Evolutionary conservation across 1,284 basidiomycete species (phyloP).

Genomic region (Naganishia albida): DNA sequence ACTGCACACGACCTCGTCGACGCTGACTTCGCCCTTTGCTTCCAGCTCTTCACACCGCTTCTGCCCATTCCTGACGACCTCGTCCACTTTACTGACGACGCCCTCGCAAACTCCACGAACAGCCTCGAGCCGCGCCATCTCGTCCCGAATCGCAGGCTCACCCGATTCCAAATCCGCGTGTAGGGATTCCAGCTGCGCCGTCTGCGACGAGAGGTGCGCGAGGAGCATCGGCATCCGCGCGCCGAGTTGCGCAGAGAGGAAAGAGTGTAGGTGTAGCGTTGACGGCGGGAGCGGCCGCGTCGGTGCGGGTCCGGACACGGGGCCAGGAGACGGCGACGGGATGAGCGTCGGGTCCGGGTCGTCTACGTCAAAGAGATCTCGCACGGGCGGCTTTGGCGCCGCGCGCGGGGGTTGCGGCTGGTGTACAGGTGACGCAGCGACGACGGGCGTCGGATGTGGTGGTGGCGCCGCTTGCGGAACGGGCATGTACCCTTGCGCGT

Average conservation of each 20-base stretch:
- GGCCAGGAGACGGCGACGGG: conserved; percentile 40
- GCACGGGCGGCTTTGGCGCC: conserved; percentile 36
- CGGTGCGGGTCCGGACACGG: conserved; percentile 70
- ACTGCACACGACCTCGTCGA: conserved; percentile 91
- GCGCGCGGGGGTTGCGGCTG: conserved; percentile 28
- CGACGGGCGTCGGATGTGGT: neutral
- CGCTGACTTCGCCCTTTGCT: conserved; percentile 63
- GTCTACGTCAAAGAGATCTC: conserved; percentile 32
- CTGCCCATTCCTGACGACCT: conserved; percentile 66
- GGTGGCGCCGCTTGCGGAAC: neutral
- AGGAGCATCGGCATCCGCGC: conserved; percentile 68
- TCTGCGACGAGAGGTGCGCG: conserved; percentile 67
- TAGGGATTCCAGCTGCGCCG: conserved; percentile 73
- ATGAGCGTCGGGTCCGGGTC: conserved; percentile 15
- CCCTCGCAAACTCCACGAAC: conserved; percentile 87
- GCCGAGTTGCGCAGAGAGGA: conserved; percentile 73
- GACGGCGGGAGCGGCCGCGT: conserved; percentile 70
- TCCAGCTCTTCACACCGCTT: conserved; percentile 68
- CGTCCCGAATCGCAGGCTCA: conserved; percentile 88
- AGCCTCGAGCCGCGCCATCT: conserved; percentile 90
- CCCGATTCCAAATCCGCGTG: conserved; percentile 82
- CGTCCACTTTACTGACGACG: conserved; percentile 68
- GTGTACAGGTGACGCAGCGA: neutral
- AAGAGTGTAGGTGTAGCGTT: conserved; percentile 77
- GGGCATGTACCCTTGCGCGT: neutral